Conservation (phyloP, 2,329 filamentous ascomycete genomes). For the Alternaria arbusti region DNA sequence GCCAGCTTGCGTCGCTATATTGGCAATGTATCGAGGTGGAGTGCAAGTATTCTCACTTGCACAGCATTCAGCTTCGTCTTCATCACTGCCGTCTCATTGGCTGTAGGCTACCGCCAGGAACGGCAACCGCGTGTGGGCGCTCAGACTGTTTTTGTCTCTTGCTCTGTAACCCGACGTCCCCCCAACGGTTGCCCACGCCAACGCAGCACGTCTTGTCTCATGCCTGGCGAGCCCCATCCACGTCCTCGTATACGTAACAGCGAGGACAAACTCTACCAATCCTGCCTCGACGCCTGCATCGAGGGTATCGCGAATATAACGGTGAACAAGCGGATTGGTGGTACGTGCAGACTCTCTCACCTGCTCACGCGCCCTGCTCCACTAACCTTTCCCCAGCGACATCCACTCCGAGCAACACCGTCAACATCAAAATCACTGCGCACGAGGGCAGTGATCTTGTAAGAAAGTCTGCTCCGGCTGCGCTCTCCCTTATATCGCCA, state of each 20-base stretch:
- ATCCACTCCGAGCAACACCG: slow-evolving; percentile 2
- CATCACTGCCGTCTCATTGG: background rate
- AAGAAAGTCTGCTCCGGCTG: background rate
- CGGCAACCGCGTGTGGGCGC: background rate
- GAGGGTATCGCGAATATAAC: slow-evolving; percentile 22
- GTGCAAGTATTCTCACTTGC: background rate
- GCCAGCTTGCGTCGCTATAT: background rate
- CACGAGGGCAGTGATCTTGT: background rate
- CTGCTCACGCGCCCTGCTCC: background rate
- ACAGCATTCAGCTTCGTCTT: background rate
- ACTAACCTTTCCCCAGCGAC: slow-evolving; percentile 5
- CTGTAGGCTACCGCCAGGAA: background rate
- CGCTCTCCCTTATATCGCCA: slow-evolving; percentile 4
- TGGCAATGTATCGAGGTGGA: background rate
- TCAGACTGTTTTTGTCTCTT: background rate
- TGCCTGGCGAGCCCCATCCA: slow-evolving; percentile 10
- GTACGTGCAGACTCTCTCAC: slow-evolving; percentile 9
- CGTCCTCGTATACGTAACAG: slow-evolving; percentile 7
- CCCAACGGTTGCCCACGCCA: background rate
- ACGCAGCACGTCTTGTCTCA: slow-evolving; percentile 4
- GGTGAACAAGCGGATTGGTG: slow-evolving; percentile 4
- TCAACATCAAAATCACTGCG: background rate
- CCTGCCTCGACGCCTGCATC: slow-evolving; percentile 24
- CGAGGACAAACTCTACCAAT: slow-evolving; percentile 19
- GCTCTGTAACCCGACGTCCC: background rate